Base-by-base conservation (phyloP, 2,329 filamentous ascomycete species). In the Blumeria hordei region DNA sequence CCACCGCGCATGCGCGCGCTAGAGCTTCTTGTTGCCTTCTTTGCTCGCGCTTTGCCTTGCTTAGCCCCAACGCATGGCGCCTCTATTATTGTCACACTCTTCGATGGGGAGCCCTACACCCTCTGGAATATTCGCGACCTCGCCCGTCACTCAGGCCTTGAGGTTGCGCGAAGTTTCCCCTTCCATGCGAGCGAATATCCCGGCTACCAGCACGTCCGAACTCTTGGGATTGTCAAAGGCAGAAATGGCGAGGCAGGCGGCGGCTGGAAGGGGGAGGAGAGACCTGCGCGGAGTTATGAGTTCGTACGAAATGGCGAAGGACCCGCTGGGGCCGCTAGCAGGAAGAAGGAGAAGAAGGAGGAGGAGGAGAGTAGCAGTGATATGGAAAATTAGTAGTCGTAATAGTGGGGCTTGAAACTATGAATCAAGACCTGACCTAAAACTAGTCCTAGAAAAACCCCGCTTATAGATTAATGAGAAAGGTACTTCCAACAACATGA, bases 111-210 rank as follows among this genome's bases (percentile, higher is more conserved):
- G 67, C 92, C 92, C 0, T 98, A 98, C 67, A 90, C 87, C 1
- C 74, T 95, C 0, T 98, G 92, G 92, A 95, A 96, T 69, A 75
- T 96, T 32, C 77, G 81, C 37, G 90, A 95, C 69, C 72, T 98
- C 33, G 92, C 78, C 1, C 75, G 90, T 6, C 86, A 94, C 66
- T 73, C 74, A 4, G 85, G 83, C 5, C 69, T 90, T 53, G 75
- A 77, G 62, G 81, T 88, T 37, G 72, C 80, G 61, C 71, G 75
- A 62, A 87, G 81, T 66, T 88, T 84, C 64, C 70, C 69, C 56
- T 92, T 92, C 64, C 73, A 77, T 58, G 73, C 77, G 5, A 69
- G 63, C 14, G 76, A 74, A 28, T 92, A 90, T 65, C 83, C 81
- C 0, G 81, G 81, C 0, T 92, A 92, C 65, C 72, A 67, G 57